phyloP scores from a whole-genome alignment of 257 asterid species.

The Petunia axillaris region DNA sequence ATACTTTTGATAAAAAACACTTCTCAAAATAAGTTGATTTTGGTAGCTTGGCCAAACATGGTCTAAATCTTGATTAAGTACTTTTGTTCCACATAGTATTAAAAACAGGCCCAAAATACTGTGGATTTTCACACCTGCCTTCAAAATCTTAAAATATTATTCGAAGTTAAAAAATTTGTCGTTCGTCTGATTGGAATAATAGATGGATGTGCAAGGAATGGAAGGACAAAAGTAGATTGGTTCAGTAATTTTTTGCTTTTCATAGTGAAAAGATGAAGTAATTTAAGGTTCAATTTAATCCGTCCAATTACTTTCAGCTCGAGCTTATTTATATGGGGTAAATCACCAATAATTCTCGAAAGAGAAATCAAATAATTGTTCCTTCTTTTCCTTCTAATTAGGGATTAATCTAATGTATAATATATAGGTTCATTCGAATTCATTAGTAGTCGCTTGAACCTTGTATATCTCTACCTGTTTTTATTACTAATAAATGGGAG shows the following conservation, averaged over 20 bases:
- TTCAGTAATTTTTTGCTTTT: background rate
- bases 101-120: constrained; percentile 9
- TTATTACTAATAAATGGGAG: too few species aligned
- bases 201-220: background rate
- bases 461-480: too few species aligned
- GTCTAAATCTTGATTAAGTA: background rate
- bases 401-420: too few species aligned
- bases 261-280: background rate
- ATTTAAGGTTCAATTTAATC: background rate
- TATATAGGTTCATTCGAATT: too few species aligned
- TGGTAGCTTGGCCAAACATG: too few species aligned
- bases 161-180: too few species aligned
- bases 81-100: background rate
- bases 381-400: too few species aligned
- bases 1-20: too few species aligned
- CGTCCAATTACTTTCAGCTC: background rate
- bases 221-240: background rate
- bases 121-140: background rate
- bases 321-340: background rate
- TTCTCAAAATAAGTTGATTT: too few species aligned
- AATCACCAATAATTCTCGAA: background rate
- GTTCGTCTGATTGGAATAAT: background rate
- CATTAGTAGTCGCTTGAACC: too few species aligned
- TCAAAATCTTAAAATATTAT: background rate
- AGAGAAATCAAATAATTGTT: background rate